These are phyloP conservation scores for Poteriospumella lacustris DNA, from an alignment of 108 stramenopile species.

Conservation along the genomic window DNA sequence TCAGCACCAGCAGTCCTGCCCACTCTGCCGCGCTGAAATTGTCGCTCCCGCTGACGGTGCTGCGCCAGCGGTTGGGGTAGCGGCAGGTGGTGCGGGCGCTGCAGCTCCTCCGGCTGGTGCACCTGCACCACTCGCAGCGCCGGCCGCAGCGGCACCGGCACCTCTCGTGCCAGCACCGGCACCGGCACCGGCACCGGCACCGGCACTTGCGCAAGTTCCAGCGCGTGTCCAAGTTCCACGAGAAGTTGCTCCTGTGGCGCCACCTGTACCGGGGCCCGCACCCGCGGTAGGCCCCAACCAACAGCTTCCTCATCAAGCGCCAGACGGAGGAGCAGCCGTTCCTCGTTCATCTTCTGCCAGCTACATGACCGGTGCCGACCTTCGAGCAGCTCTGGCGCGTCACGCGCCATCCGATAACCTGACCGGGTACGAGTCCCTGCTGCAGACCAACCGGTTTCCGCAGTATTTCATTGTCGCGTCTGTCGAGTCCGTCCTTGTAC, in stretches of 20 bases:
- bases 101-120: not conserved
- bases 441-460: not conserved
- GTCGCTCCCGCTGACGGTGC: constrained; percentile 57
- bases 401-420: not conserved
- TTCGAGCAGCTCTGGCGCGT: not conserved
- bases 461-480: not conserved
- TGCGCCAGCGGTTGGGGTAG: not conserved
- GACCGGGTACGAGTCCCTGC: not conserved
- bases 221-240: not conserved
- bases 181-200: not conserved
- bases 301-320: not conserved
- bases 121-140: not conserved
- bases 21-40: constrained; percentile 89
- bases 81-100: not conserved
- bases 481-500: not conserved
- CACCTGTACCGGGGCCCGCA: not conserved
- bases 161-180: not conserved
- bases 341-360: not conserved
- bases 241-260: not conserved
- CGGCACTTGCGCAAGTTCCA: not conserved
- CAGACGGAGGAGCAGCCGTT: not conserved
- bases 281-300: not conserved
- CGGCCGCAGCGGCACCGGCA: not conserved
- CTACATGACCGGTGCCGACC: not conserved
- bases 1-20: constrained; percentile 93